Percentiles rank a stretch among this genome's conserved stretches.
Conservation (phyloP, 2,329 filamentous ascomycete genomes). For the Arthrobotrys sinensis region DNA sequence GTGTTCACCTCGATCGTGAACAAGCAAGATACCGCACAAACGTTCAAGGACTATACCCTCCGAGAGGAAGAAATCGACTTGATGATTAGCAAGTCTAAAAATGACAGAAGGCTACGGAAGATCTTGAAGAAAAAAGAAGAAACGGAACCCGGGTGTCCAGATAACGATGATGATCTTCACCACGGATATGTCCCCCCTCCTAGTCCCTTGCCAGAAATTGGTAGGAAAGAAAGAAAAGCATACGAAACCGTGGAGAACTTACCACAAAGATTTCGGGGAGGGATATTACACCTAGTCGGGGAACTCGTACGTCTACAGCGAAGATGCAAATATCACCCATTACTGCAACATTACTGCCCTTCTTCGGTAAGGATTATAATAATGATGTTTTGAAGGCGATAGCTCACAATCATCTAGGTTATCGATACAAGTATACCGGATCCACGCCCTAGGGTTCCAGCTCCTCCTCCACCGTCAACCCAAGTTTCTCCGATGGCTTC, state of each 20-base stretch:
- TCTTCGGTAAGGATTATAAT: constrained; percentile 67
- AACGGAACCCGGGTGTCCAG: constrained; percentile 29
- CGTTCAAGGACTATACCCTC: constrained; percentile 86
- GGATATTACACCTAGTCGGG: constrained; percentile 74
- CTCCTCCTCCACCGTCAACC: constrained; percentile 6
- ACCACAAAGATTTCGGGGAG: constrained; percentile 74
- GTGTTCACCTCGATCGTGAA: constrained; percentile 84
- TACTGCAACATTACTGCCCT: constrained; percentile 87
- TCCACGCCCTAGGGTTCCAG: constrained; percentile 61
- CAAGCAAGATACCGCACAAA: constrained; percentile 77
- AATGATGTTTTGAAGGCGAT: constrained; percentile 58
- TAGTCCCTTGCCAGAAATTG: constrained; percentile 37
- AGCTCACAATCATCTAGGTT: constrained; percentile 61
- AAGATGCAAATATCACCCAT: constrained; percentile 82
- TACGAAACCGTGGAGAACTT: constrained; percentile 50
- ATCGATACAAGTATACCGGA: constrained; percentile 60
- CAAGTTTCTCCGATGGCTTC: constrained; percentile 35
- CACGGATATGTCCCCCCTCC: constrained; percentile 32
- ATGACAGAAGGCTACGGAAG: constrained; percentile 48
- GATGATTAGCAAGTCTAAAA: constrained; percentile 61
- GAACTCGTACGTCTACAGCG: constrained; percentile 80
- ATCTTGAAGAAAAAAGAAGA: constrained; percentile 43
- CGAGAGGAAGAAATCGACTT: constrained; percentile 84
- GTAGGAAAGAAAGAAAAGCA: constrained; percentile 40
- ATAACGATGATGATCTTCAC: constrained; percentile 41